These are phyloP conservation scores for Pittosporum tobira DNA, from an alignment of 129 eudicot species.

Conservation along the genomic window DNA sequence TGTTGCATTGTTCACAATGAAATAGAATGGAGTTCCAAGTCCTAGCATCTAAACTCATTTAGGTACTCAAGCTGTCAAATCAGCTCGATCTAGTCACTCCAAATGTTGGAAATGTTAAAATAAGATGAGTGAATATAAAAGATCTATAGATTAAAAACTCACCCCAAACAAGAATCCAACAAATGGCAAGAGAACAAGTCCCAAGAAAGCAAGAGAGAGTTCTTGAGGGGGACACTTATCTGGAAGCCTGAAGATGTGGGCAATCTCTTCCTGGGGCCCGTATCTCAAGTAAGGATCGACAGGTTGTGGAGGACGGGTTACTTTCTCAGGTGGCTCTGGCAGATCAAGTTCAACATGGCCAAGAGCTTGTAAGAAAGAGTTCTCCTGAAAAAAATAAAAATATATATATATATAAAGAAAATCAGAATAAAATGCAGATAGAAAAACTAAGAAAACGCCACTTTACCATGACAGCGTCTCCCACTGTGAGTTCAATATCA, in stretches of 20 bases:
- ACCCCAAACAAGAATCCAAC: constrained; percentile 87
- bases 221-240: constrained; percentile 82
- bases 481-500: constrained; percentile 61
- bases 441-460: neutral
- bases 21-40: neutral
- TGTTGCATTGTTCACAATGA: neutral
- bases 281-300: constrained; percentile 51
- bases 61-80: neutral
- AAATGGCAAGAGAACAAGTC: constrained; percentile 65
- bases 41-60: neutral
- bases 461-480: constrained; percentile 70
- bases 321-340: constrained; percentile 85
- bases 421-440: constrained; percentile 4
- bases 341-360: constrained; percentile 76
- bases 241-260: constrained; percentile 78
- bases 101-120: neutral
- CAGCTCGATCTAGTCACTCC: neutral
- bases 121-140: neutral
- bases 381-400: constrained; percentile 50
- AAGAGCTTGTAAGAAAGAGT: constrained; percentile 62
- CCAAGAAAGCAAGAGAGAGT: constrained; percentile 72
- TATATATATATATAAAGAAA: constrained; percentile 3
- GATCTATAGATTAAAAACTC: constrained; percentile 13
- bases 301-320: constrained; percentile 65
- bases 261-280: constrained; percentile 80